phyloP scores from a whole-genome alignment of 108 stramenopile species.

The Seminavis robusta region DNA sequence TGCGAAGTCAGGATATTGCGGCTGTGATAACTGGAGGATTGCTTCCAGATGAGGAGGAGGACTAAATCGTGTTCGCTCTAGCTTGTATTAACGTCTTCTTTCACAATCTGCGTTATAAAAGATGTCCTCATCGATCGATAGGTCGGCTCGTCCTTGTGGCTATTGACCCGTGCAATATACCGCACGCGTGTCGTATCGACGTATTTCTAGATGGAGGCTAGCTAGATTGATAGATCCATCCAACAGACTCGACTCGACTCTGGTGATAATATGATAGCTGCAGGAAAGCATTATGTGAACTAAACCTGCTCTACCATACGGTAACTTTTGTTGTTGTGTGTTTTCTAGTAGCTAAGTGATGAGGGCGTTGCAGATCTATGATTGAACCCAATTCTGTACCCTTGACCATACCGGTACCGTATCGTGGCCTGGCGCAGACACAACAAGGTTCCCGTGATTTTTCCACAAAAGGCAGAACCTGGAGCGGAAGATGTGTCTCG shows the following conservation, averaged over 20 bases:
- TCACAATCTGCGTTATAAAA: background rate
- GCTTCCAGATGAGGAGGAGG: constrained; percentile 14
- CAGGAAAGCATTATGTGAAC: too few species aligned
- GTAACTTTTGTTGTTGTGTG: too few species aligned
- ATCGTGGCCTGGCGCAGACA: too few species aligned
- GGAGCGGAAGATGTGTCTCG: background rate
- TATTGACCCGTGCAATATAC: background rate
- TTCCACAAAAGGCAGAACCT: too few species aligned
- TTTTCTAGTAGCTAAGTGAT: too few species aligned
- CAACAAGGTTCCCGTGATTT: too few species aligned
- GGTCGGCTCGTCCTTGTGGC: background rate
- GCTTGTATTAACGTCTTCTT: background rate
- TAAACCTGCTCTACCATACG: too few species aligned
- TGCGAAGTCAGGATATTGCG: constrained; percentile 76
- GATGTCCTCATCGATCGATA: background rate
- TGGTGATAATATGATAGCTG: too few species aligned
- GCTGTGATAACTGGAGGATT: constrained; percentile 65
- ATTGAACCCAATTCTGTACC: too few species aligned
- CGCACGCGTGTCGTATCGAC: background rate
- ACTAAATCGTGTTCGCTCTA: background rate
- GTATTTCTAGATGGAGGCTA: background rate
- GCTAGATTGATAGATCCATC: constrained; percentile 4
- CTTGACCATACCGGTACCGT: too few species aligned
- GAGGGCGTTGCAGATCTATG: too few species aligned
- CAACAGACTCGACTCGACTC: too few species aligned